phyloP scores from a whole-genome alignment of 2,329 filamentous ascomycete genomes.

The Monosporascus sp. region DNA sequence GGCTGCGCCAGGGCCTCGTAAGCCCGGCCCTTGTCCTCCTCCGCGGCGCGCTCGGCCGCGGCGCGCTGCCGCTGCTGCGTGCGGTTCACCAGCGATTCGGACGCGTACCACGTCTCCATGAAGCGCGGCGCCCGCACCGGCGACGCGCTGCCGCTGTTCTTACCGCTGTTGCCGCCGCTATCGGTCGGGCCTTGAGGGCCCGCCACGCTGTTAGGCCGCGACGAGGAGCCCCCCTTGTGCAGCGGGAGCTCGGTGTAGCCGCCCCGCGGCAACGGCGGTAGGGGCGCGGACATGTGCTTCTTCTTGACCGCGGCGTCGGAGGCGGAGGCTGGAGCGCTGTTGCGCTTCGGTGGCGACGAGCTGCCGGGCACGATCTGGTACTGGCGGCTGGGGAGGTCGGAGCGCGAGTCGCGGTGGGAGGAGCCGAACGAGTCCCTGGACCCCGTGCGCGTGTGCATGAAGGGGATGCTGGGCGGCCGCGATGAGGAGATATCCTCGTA shows the following conservation, averaged over 20 bases:
- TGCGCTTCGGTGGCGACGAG: slow-evolving; percentile 30
- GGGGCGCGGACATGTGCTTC: slow-evolving; percentile 41
- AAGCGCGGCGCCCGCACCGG: slow-evolving; percentile 40
- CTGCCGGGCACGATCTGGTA: slow-evolving; percentile 44
- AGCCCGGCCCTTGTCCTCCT: slow-evolving; percentile 23
- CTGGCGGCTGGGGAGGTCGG: slow-evolving; percentile 50
- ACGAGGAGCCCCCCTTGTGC: slow-evolving; percentile 31
- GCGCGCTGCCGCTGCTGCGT: slow-evolving; percentile 48
- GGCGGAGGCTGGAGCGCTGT: slow-evolving; percentile 34
- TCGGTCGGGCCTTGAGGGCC: slow-evolving; percentile 11
- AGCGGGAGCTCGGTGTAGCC: slow-evolving; percentile 48
- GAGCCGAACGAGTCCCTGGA: slow-evolving; percentile 54
- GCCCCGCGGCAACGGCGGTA: slow-evolving; percentile 29
- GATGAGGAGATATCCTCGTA: slow-evolving; percentile 36
- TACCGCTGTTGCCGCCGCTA: slow-evolving; percentile 9
- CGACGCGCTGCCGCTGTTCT: slow-evolving; percentile 18
- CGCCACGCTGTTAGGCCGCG: slow-evolving; percentile 15
- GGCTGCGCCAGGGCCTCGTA: slow-evolving; percentile 45
- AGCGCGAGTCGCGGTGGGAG: slow-evolving; percentile 46
- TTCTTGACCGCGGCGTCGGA: slow-evolving; percentile 29
- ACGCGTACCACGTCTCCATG: slow-evolving; percentile 50
- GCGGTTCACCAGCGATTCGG: slow-evolving; percentile 48
- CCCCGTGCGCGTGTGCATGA: slow-evolving; percentile 69
- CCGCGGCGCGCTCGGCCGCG: slow-evolving; percentile 29
- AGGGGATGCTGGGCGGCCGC: slow-evolving; percentile 60